A percentile compares a stretch with the other conserved stretches of the same genome.
Evolutionary conservation across 1,284 basidiomycete species (phyloP).

Genomic region (Heterobasidion occidentale): DNA sequence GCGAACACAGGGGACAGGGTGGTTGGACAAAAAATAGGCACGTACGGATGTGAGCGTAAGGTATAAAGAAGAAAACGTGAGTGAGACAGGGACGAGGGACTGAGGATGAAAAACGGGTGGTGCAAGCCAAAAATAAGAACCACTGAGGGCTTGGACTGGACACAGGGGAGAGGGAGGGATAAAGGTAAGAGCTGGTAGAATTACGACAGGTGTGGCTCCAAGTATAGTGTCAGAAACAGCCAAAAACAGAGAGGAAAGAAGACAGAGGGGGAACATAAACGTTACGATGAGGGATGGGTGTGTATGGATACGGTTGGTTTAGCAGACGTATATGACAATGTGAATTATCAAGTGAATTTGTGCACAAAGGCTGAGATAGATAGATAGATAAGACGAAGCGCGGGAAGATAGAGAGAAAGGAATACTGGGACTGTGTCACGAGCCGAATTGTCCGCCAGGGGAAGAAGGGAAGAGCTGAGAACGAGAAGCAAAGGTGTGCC

Average conservation of each 20-base stretch:
- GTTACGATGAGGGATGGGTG: neutral
- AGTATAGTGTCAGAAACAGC: neutral
- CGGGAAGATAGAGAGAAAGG: neutral
- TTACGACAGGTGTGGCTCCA: neutral
- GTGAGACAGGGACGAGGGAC: neutral
- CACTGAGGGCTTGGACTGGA: neutral
- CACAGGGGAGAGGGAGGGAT: neutral
- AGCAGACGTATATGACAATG: neutral
- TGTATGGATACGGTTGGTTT: neutral
- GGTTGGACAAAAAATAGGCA: neutral
- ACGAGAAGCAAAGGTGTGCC: neutral
- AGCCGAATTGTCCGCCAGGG: conserved; percentile 1
- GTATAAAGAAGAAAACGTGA: neutral
- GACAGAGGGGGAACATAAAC: neutral
- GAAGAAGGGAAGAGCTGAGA: conserved; percentile 11
- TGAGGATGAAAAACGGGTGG: neutral
- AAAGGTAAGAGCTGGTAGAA: neutral
- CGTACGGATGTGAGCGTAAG: neutral
- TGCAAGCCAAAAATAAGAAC: neutral
- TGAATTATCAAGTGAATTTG: neutral
- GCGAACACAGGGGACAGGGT: neutral
- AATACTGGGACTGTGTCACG: neutral
- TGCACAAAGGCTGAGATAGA: neutral
- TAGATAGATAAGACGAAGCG: neutral
- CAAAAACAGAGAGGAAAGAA: neutral